Percentiles rank a stretch among this genome's conserved stretches.
phyloP scores from a whole-genome alignment of 805 yeast species.

The Candida ulmi region DNA sequence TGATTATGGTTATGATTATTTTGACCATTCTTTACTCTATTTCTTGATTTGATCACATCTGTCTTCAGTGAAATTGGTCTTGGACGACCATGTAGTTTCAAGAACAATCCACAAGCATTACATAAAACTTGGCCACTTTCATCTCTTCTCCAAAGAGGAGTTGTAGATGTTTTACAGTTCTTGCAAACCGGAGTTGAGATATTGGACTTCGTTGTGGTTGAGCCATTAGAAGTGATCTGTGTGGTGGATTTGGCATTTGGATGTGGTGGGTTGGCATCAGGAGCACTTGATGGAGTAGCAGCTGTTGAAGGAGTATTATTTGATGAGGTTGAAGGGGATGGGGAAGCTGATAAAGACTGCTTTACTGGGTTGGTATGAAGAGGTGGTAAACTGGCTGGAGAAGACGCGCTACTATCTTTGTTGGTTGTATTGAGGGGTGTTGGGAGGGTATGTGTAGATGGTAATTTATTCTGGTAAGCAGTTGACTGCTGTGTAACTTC shows the following conservation, averaged over 20 bases:
- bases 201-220: constrained; percentile 59
- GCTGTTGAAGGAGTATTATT: not conserved
- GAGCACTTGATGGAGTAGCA: not conserved
- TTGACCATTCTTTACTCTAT: constrained; percentile 52
- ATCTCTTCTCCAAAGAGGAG: constrained; percentile 94
- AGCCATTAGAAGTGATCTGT: constrained; percentile 48
- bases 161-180: constrained; percentile 87
- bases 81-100: constrained; percentile 88
- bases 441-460: not conserved
- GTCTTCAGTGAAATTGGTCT: constrained; percentile 89
- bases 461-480: not conserved
- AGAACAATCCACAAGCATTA: constrained; percentile 88
- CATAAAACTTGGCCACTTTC: constrained; percentile 87
- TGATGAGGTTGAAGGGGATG: not conserved
- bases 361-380: not conserved
- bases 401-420: not conserved
- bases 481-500: not conserved
- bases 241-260: constrained; percentile 61
- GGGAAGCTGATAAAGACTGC: no score
- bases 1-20: constrained; percentile 11
- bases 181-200: constrained; percentile 71
- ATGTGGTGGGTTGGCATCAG: constrained; percentile 13
- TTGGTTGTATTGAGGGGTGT: not conserved
- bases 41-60: constrained; percentile 87
- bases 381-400: not conserved